Conservation (phyloP, 768 basidiomycete genomes). For the Dictyophora rubrovolvata region DNA sequence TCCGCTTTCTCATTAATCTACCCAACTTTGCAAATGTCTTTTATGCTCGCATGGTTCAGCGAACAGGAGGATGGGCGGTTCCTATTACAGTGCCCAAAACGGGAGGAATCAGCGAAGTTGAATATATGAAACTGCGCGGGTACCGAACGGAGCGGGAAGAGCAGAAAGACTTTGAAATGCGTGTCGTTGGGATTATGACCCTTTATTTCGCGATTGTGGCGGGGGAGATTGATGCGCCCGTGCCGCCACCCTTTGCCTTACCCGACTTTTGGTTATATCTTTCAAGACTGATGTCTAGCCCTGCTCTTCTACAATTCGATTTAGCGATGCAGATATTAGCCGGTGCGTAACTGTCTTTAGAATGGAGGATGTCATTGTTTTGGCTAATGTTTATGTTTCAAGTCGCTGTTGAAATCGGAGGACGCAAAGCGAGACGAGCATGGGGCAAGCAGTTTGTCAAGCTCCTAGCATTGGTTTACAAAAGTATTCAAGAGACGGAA, state of each 20-base stretch:
- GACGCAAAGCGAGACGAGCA: conserved; percentile 43
- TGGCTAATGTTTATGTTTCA: conserved; percentile 4
- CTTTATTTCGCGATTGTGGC: conserved; percentile 72
- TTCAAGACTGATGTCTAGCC: conserved; percentile 46
- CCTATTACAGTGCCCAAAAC: conserved; percentile 48
- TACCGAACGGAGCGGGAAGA: conserved; percentile 40
- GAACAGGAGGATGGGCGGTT: conserved; percentile 81
- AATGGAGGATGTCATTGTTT: neutral
- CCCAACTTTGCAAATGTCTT: conserved; percentile 62
- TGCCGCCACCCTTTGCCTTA: conserved; percentile 47
- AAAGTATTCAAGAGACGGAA: conserved; percentile 33
- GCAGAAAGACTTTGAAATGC: conserved; percentile 47
- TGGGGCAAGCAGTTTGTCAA: conserved; percentile 81
- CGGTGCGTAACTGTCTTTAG: conserved; percentile 33
- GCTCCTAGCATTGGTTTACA: conserved; percentile 53
- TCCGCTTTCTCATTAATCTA: conserved; percentile 55
- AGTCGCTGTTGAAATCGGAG: conserved; percentile 69
- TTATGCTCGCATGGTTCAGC: conserved; percentile 77
- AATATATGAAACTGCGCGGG: conserved; percentile 44
- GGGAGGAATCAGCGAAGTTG: conserved; percentile 29
- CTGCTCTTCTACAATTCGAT: conserved; percentile 40
- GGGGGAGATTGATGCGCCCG: conserved; percentile 27
- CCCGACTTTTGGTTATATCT: conserved; percentile 68
- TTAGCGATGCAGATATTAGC: conserved; percentile 61
- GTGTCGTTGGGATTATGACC: conserved; percentile 72